Evolutionary conservation across 2,329 filamentous ascomycete genomes (phyloP), one percentile per base, ranked within the genome.

Genomic region (Chaetoscypha palmicola): DNA sequence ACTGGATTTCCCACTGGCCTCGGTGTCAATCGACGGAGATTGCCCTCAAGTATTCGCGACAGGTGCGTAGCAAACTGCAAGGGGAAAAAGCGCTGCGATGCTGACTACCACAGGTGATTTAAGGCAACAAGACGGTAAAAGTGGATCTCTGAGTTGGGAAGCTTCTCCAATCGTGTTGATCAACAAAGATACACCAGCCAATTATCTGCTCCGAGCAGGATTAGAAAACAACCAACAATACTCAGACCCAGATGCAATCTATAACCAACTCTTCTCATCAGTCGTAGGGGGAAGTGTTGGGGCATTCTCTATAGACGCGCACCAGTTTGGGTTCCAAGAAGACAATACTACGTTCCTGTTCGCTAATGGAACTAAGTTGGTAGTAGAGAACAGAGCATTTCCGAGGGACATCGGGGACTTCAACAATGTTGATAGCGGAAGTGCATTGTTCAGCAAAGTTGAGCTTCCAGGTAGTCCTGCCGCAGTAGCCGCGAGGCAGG

Each of bases 361-460:
- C 46, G 62, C 60, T 11, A 67, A 67, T 33, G 64, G 64, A 12
- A 64, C 63, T 0, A 46, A 7, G 24, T 7, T 28, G 7, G 7
- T 12, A 28, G 12, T 28, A 7, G 24, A 41, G 8, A 65, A 62
- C 37, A 4, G 55, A 11, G 62, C 63, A 20, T n/a, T n/a, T n/a
- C n/a, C n/a, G n/a, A n/a, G n/a, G n/a, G 51, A 49, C 4, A 43
- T 64, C 14, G 60, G 60, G 45, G 42, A 48, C 38, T 65, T 55
- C 2, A 44, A 43, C 16, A 46, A 35, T 26, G 43, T 56, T 16
- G 35, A 35, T 8, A 47, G 36, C 16, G 54, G 51, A n/a, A 28
- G 48, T 17, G 43, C 46, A 32, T 14, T 52, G 5, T 52, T 48
- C 19, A 22, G 45, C 16, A 11, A 20, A 14, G 30, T 54, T 31